phyloP scores from a whole-genome alignment of 352 stramenopile species.

The Sclerospora graminicola region DNA sequence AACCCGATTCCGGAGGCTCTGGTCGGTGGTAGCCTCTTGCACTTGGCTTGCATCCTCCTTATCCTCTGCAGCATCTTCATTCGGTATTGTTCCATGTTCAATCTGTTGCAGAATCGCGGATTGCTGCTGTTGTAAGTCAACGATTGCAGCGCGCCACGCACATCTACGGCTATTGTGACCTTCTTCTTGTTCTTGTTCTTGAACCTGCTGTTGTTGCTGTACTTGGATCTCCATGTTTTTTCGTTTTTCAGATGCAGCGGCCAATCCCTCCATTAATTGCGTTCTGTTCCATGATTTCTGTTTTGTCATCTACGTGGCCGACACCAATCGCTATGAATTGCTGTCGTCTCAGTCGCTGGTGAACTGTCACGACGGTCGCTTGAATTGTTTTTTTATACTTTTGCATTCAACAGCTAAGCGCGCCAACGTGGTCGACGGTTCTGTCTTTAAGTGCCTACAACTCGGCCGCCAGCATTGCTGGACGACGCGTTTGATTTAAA shows the following conservation, averaged over 20 bases:
- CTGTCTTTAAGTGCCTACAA: conserved; percentile 49
- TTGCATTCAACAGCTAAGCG: conserved; percentile 15
- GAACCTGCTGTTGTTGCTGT: conserved; percentile 7
- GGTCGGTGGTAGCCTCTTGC: background rate
- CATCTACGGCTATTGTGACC: conserved; percentile 1
- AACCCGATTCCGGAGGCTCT: background rate
- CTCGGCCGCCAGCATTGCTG: conserved; percentile 22
- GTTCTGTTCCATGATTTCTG: conserved; percentile 10
- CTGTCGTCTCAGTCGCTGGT: background rate
- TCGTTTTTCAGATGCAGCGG: conserved; percentile 19
- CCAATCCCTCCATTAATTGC: conserved; percentile 28
- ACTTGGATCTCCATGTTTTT: conserved; percentile 30
- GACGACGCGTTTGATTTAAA: conserved; percentile 11
- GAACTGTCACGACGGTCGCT: background rate
- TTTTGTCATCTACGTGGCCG: background rate
- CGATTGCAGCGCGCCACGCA: conserved; percentile 28
- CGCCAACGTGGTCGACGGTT: conserved; percentile 40
- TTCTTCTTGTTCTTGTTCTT: conserved; percentile 4
- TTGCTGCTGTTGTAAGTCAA: conserved; percentile 31
- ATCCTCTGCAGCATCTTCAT: background rate
- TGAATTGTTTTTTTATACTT: background rate
- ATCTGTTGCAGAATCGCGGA: conserved; percentile 37
- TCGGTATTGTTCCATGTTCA: conserved; percentile 17
- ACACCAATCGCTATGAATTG: background rate
- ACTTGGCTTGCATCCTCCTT: background rate